These are phyloP conservation scores for Solanum neorickii DNA, from an alignment of 257 asterid species.

Conservation along the genomic window DNA sequence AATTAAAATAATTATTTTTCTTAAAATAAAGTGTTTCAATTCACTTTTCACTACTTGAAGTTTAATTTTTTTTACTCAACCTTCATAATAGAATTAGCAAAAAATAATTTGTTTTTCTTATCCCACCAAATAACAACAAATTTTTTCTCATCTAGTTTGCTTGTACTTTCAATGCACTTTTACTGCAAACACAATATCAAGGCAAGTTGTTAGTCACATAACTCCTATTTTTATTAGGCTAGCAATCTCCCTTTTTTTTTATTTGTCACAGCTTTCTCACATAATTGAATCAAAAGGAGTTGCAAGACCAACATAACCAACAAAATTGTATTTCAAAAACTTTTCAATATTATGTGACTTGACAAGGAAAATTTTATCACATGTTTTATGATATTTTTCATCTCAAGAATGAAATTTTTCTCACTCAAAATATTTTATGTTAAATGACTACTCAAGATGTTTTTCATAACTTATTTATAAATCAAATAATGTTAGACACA, in stretches of 20 bases:
- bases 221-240: neutral
- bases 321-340: neutral
- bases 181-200: too few relatives aligned
- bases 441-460: neutral
- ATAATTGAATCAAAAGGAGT: neutral
- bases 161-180: too few relatives aligned
- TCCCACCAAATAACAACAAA: too few relatives aligned
- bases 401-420: neutral
- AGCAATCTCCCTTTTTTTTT: neutral
- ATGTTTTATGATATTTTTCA: neutral
- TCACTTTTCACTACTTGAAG: too few relatives aligned
- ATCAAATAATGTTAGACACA: neutral
- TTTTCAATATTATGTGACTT: neutral
- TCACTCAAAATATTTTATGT: neutral
- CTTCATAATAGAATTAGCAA: too few relatives aligned
- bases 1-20: too few relatives aligned
- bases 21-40: too few relatives aligned
- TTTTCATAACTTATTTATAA: too few relatives aligned
- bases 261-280: neutral
- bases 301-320: neutral
- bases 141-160: too few relatives aligned
- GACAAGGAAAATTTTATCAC: neutral
- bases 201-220: neutral
- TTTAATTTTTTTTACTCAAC: too few relatives aligned
- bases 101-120: too few relatives aligned